Percentiles rank a stretch among this genome's conserved stretches.
These are phyloP conservation scores for Pseudopithomyces maydicus DNA, from an alignment of 2,329 filamentous ascomycete genomes.

Conservation along the genomic window DNA sequence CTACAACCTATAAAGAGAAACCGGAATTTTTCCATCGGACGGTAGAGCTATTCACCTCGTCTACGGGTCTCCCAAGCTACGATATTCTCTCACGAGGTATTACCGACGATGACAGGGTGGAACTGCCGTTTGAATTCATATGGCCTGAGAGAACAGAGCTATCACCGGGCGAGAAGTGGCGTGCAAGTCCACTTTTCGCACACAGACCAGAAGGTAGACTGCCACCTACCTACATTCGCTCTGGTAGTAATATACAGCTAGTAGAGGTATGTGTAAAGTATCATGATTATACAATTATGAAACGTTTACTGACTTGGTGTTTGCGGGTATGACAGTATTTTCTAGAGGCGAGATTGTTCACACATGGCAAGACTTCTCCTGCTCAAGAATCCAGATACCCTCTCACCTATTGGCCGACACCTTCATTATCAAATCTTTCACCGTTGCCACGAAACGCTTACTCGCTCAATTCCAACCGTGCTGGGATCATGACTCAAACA, in stretches of 20 bases:
- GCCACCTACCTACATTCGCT: slow-evolving; percentile 19
- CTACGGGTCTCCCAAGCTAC: slow-evolving; percentile 21
- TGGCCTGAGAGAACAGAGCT: slow-evolving; percentile 24
- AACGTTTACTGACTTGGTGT: too few species aligned
- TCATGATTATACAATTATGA: too few species aligned
- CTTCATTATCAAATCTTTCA: slow-evolving; percentile 11
- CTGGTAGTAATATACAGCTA: not conserved
- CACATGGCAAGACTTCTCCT: slow-evolving; percentile 6
- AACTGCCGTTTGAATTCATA: slow-evolving; percentile 32
- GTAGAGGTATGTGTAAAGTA: not conserved
- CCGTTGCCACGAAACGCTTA: not conserved
- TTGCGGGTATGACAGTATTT: not conserved
- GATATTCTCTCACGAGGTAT: slow-evolving; percentile 28
- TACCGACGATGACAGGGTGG: slow-evolving; percentile 23
- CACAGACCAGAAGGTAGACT: slow-evolving; percentile 20
- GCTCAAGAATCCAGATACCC: slow-evolving; percentile 21
- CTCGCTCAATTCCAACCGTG: slow-evolving; percentile 17
- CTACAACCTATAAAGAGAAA: slow-evolving; percentile 12
- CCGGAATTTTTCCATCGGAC: slow-evolving; percentile 23
- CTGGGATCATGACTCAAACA: slow-evolving; percentile 26
- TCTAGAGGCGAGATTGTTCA: slow-evolving; percentile 9
- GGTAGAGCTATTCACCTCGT: slow-evolving; percentile 25
- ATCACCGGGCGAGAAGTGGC: slow-evolving; percentile 15
- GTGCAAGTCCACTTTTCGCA: slow-evolving; percentile 18
- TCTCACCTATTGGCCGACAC: slow-evolving; percentile 22